phyloP scores from a whole-genome alignment of 2,329 filamentous ascomycete species.

The Decorospora gaudefroyi region DNA sequence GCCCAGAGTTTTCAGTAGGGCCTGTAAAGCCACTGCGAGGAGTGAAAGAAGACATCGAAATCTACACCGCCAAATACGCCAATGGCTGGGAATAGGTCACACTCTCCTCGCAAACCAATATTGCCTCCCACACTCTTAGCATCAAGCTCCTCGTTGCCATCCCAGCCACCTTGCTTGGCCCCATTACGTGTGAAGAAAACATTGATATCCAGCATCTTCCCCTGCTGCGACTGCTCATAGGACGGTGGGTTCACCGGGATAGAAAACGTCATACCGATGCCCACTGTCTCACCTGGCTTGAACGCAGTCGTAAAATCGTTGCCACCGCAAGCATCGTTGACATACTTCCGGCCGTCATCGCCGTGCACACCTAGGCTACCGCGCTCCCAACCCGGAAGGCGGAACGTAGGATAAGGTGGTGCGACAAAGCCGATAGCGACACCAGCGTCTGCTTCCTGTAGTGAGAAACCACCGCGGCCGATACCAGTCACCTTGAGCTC shows the following conservation, averaged over 20 bases:
- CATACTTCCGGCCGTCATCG: constrained; percentile 76
- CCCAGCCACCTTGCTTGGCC: constrained; percentile 63
- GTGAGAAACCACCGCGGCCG: constrained; percentile 36
- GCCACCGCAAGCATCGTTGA: constrained; percentile 76
- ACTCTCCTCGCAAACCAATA: constrained; percentile 69
- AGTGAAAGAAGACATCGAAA: constrained; percentile 69
- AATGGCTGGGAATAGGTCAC: constrained; percentile 72
- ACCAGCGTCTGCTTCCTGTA: constrained; percentile 55
- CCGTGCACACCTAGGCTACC: constrained; percentile 76
- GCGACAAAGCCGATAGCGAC: constrained; percentile 73
- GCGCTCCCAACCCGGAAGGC: constrained; percentile 80
- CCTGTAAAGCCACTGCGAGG: constrained; percentile 61
- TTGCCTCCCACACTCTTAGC: constrained; percentile 64
- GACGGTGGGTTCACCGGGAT: constrained; percentile 46
- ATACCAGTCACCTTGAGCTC: constrained; percentile 64
- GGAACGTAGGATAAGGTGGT: constrained; percentile 75
- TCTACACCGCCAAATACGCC: constrained; percentile 71
- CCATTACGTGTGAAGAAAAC: constrained; percentile 76
- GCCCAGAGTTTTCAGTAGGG: constrained; percentile 23
- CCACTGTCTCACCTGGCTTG: constrained; percentile 66
- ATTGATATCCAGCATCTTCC: constrained; percentile 54
- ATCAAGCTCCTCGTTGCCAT: constrained; percentile 76
- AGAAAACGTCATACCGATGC: constrained; percentile 70
- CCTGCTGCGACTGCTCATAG: constrained; percentile 35
- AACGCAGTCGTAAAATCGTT: constrained; percentile 69